Evolutionary conservation across 108 stramenopile genomes (phyloP), one percentile per base, ranked within the genome.

Genomic region (Aurantiochytrium sp.): DNA sequence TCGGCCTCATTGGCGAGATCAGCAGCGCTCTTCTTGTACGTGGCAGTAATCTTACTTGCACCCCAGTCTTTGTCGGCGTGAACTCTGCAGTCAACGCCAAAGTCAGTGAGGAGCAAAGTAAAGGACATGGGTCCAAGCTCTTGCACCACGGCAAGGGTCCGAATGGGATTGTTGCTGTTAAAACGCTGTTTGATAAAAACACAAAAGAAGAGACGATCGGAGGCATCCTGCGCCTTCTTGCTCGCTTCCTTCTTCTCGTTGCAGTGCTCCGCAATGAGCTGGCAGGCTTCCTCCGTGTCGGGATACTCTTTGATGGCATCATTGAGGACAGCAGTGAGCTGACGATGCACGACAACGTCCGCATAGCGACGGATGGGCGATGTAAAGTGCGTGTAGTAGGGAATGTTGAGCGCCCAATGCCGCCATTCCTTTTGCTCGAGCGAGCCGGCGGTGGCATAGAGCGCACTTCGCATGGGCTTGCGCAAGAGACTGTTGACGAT

Each of bases 381-480:
- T 42, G 98, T 98, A 90, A 99, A 99, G 90, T 99, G 98, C 4
- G 98, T 99, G 91, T 99, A 99, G 93, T 97, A 97, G 0, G 98
- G 98, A 72, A 99, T 99, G 90, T 97, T 96, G 71, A 99, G 91
- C 5, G 97, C 98, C 49, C 88, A 73, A 43, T 89, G 90, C 5
- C 19, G 18, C 88, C 69, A 89, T 19, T 57, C 44, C 12, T 28
- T 14, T 5, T 58, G 44, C 60, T 43, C 21, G 16, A 95, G 10
- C 28, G 89, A 89, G 44, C 97, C 97, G 8, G 96, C 97, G 8
- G 96, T 96, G 87, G 98, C 92, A 72, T 99, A 99, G 71, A 94
- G 92, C 21, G 98, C 98, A 0, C 95, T 95, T 87, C 92, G 91
- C 97, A 98, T 97, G 5, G 98, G 98, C 5, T 92, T 91, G 88